Conservation (phyloP, 306 rosid species). For the Vigna hirtella region DNA sequence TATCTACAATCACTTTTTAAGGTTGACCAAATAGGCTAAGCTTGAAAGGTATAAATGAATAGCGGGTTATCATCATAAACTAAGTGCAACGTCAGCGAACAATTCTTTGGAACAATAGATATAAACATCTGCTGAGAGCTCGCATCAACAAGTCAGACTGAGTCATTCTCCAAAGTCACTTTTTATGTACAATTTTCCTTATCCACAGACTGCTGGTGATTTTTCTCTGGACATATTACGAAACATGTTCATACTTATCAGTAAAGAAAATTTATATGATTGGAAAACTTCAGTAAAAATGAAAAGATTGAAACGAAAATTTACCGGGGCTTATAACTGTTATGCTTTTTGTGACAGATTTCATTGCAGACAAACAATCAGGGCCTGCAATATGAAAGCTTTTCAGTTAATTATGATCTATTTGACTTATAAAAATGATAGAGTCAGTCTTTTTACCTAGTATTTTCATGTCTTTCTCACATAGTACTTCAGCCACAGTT, state of each 20-base stretch:
- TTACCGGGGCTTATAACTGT: conserved; percentile 87
- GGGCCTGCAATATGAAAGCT: conserved; percentile 57
- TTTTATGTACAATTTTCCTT: conserved; percentile 41
- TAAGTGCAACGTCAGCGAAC: conserved; percentile 26
- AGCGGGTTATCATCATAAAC: conserved; percentile 38
- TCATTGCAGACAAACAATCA: conserved; percentile 67
- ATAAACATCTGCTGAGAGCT: conserved; percentile 37
- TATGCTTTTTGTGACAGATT: conserved; percentile 76
- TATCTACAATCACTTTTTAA: conserved; percentile 38
- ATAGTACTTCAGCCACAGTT: conserved; percentile 63
- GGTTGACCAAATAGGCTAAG: conserved; percentile 4
- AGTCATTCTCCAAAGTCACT: conserved; percentile 41
- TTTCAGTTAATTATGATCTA: conserved; percentile 29
- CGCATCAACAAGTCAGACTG: conserved; percentile 43
- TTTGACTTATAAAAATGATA: conserved; percentile 4
- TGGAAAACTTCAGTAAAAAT: background rate
- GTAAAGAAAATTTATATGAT: background rate
- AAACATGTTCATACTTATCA: conserved; percentile 7
- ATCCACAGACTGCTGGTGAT: conserved; percentile 38
- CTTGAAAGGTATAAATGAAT: conserved; percentile 40
- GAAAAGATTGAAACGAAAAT: background rate
- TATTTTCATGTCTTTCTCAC: conserved; percentile 59
- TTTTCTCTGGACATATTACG: conserved; percentile 54
- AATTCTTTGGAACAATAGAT: background rate
- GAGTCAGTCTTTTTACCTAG: conserved; percentile 52